Evolutionary conservation across 2,329 filamentous ascomycete species (phyloP).

Genomic region (Talaromyces sp.): DNA sequence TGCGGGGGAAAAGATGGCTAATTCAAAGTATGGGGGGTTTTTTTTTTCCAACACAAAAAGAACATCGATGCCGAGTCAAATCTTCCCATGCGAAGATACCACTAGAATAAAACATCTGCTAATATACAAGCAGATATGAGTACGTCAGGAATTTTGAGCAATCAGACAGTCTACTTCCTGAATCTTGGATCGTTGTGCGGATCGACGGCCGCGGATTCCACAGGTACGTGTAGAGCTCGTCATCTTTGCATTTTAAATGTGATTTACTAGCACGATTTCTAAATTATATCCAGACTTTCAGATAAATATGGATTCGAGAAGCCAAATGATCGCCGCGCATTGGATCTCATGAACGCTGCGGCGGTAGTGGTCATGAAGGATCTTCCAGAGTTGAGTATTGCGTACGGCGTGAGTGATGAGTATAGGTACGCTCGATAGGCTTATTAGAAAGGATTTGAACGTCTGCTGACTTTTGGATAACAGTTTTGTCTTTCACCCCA

Average conservation of each 20-base stretch:
- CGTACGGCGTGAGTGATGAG: conserved; percentile 92
- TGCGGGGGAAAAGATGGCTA: conserved; percentile 25
- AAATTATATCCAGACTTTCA: conserved; percentile 53
- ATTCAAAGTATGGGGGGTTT: conserved; percentile 36
- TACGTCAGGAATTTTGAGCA: conserved; percentile 91
- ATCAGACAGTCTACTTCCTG: conserved; percentile 70
- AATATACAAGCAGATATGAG: conserved; percentile 61
- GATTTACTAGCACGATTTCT: not conserved
- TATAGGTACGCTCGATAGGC: conserved; percentile 47
- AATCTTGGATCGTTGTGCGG: conserved; percentile 92
- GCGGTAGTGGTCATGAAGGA: conserved; percentile 80
- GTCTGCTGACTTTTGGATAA: not conserved
- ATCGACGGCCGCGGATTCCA: conserved; percentile 94
- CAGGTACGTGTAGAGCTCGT: conserved; percentile 53
- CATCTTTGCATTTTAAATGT: conserved; percentile 3
- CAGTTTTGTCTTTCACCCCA: conserved; percentile 85
- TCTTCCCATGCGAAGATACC: too few relatives aligned
- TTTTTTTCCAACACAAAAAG: not conserved
- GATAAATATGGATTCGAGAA: conserved; percentile 80
- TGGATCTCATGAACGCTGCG: conserved; percentile 91
- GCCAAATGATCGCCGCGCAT: conserved; percentile 80
- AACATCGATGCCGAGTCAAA: not conserved
- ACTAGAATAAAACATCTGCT: not conserved
- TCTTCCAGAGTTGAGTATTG: conserved; percentile 76
- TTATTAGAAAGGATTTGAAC: not conserved